These are phyloP conservation scores for Fusarium torulosum DNA, from an alignment of 2,329 filamentous ascomycete genomes.

Conservation along the genomic window DNA sequence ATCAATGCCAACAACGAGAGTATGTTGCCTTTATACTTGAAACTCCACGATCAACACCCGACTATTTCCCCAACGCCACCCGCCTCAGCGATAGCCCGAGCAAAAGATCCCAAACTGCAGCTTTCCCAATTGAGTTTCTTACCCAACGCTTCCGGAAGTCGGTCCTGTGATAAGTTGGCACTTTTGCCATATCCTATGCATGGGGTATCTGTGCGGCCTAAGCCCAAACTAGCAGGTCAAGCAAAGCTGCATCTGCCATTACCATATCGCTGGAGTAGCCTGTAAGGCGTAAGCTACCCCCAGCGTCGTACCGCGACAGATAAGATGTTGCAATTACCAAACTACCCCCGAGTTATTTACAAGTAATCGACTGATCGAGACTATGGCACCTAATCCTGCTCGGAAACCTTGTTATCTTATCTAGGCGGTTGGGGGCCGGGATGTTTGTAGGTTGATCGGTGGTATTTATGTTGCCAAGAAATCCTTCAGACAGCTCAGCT, in stretches of 20 bases:
- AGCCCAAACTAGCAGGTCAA: conserved; percentile 5
- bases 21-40: not conserved
- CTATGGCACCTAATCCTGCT: not conserved
- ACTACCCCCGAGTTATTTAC: no score
- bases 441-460: not conserved
- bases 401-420: not conserved
- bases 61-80: not conserved
- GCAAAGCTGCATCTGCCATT: not conserved
- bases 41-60: rapidly evolving
- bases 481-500: not conserved
- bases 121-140: not conserved
- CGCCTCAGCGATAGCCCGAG: not conserved
- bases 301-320: not conserved
- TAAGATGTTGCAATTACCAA: not conserved
- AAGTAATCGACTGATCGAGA: not conserved
- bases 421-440: not conserved
- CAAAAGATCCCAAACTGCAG: conserved; percentile 16
- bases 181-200: conserved; percentile 6
- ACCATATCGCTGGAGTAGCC: not conserved
- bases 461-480: not conserved
- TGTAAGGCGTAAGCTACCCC: not conserved
- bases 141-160: conserved; percentile 19
- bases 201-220: not conserved
- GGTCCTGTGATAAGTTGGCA: conserved; percentile 20
- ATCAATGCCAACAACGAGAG: rapidly evolving